These are phyloP conservation scores for Mesembryanthemum crystallinum DNA, from an alignment of 148 eudicot species.

Conservation along the genomic window DNA sequence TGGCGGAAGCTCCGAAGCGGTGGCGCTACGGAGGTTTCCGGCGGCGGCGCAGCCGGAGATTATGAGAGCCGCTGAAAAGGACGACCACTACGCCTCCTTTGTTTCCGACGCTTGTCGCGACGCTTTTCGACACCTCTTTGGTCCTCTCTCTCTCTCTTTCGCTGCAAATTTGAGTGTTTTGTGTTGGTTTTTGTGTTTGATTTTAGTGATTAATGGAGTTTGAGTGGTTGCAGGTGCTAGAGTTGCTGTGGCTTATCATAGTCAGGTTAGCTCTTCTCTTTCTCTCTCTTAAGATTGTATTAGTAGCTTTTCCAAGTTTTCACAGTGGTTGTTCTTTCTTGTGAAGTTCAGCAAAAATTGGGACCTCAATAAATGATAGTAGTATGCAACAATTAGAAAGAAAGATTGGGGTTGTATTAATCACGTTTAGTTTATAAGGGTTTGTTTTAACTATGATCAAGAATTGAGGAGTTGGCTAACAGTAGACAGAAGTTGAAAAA, in stretches of 20 bases:
- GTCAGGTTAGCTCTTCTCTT: slow-evolving; percentile 46
- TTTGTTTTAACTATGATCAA: too few relatives aligned
- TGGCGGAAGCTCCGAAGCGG: not conserved
- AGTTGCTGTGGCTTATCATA: slow-evolving; percentile 80
- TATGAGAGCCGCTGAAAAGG: slow-evolving; percentile 98
- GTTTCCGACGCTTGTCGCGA: slow-evolving; percentile 94
- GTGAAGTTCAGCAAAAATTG: not conserved
- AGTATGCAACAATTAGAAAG: not conserved
- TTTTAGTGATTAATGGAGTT: not conserved
- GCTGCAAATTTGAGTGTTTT: not conserved
- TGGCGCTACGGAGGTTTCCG: slow-evolving; percentile 46
- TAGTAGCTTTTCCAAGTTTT: not conserved
- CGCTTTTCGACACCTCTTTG: slow-evolving; percentile 95
- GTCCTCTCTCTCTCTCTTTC: slow-evolving; percentile 31
- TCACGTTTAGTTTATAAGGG: too few relatives aligned
- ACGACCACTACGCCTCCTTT: slow-evolving; percentile 91
- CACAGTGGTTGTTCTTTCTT: too few relatives aligned
- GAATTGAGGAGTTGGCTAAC: too few relatives aligned
- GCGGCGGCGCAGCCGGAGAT: slow-evolving; percentile 94
- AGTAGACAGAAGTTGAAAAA: too few relatives aligned
- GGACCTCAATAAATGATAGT: not conserved
- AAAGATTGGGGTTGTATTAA: not conserved
- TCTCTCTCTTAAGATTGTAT: not conserved
- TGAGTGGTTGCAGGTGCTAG: slow-evolving; percentile 64
- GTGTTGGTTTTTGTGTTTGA: not conserved